Conservation (phyloP, 1,284 basidiomycete species). For the Ganoderma meredithae region DNA sequence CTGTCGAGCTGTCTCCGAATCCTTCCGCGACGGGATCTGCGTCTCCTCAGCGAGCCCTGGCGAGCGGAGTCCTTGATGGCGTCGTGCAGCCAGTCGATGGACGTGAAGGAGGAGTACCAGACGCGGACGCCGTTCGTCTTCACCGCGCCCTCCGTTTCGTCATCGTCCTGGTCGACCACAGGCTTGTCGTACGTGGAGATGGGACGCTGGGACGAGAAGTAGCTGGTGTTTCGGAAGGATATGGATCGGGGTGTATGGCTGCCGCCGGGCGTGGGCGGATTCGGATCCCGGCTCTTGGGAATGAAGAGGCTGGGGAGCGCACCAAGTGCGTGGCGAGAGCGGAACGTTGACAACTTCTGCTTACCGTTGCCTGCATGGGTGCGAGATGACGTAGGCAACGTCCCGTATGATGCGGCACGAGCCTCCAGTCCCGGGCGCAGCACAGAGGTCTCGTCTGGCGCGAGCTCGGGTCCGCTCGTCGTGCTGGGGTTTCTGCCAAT, state of each 20-base stretch:
- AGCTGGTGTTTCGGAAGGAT: conserved; percentile 49
- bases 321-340: conserved; percentile 44
- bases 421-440: conserved; percentile 34
- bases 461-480: conserved; percentile 11
- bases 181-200: conserved; percentile 80
- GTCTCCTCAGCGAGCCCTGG: conserved; percentile 71
- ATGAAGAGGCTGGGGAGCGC: conserved; percentile 46
- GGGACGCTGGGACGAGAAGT: conserved; percentile 57
- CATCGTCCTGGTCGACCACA: conserved; percentile 44
- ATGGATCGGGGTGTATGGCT: conserved; percentile 45
- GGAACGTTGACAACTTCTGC: conserved; percentile 43
- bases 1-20: conserved; percentile 81
- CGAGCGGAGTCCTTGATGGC: conserved; percentile 90
- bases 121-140: conserved; percentile 88
- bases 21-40: conserved; percentile 76
- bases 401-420: conserved; percentile 54
- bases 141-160: conserved; percentile 61
- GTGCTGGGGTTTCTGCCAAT: conserved; percentile 46
- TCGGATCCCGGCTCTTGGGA: conserved; percentile 45
- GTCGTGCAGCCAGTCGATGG: conserved; percentile 93
- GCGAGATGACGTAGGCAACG: conserved; percentile 42
- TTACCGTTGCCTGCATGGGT: conserved; percentile 27
- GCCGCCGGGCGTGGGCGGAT: conserved; percentile 31
- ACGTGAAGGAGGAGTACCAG: conserved; percentile 89
- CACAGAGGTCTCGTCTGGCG: conserved; percentile 37